Conservation (phyloP, 2,329 filamentous ascomycete genomes). For the Colletotrichum costaricense region DNA sequence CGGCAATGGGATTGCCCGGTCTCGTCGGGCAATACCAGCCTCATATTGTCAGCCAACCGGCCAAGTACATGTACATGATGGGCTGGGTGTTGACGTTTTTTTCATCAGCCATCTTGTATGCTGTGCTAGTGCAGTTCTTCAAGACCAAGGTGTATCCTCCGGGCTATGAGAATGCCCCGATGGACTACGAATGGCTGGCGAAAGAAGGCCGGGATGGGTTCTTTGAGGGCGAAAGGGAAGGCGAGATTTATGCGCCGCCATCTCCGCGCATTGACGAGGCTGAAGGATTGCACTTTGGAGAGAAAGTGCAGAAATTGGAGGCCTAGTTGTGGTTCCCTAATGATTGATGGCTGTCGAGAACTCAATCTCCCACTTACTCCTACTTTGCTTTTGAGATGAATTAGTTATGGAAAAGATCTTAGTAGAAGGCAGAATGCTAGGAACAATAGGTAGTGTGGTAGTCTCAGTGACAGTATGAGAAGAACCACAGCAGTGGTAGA, state of each 20-base stretch:
- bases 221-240: conserved; percentile 38
- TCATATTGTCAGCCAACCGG: conserved; percentile 38
- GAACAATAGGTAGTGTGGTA: too few species aligned
- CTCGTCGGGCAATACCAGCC: conserved; percentile 43
- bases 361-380: not conserved
- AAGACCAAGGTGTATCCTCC: conserved; percentile 40
- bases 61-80: conserved; percentile 45
- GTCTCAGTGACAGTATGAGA: too few species aligned
- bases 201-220: conserved; percentile 41
- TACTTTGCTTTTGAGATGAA: too few species aligned
- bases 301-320: conserved; percentile 23
- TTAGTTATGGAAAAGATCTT: too few species aligned
- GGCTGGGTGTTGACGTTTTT: conserved; percentile 44
- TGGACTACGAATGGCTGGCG: conserved; percentile 39
- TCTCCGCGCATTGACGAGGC: conserved; percentile 25
- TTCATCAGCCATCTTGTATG: conserved; percentile 42
- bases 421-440: too few species aligned
- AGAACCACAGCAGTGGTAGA: too few species aligned
- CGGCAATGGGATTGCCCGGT: conserved; percentile 41
- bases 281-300: conserved; percentile 19
- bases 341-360: not conserved
- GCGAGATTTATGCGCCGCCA: conserved; percentile 28
- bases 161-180: conserved; percentile 35
- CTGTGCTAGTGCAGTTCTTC: conserved; percentile 35
- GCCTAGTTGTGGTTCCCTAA: not conserved